Evolutionary conservation across 768 basidiomycete species (phyloP).

Genomic region (Hirschioporus abietinus): DNA sequence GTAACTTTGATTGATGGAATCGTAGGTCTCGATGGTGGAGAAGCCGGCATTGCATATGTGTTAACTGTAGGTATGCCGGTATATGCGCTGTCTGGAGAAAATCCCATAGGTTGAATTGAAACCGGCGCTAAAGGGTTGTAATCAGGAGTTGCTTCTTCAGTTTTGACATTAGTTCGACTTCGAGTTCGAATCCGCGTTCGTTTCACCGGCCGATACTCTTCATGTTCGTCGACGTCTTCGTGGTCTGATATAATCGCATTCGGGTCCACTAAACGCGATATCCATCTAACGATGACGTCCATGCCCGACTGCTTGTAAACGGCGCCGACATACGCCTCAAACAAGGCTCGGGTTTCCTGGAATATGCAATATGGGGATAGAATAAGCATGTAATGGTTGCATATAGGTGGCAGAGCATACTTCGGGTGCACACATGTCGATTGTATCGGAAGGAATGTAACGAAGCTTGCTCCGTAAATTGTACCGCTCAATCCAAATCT

Average conservation of each 20-base stretch:
- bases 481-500: constrained; percentile 47
- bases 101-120: background rate
- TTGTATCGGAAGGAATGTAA: constrained; percentile 32
- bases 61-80: constrained; percentile 26
- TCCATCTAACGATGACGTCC: constrained; percentile 46
- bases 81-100: background rate
- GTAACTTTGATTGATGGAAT: constrained; percentile 58
- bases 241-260: constrained; percentile 20
- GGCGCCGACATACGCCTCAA: constrained; percentile 63
- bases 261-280: constrained; percentile 52
- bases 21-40: constrained; percentile 43
- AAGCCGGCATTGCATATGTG: constrained; percentile 20
- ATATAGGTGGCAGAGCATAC: constrained; percentile 28
- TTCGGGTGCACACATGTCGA: constrained; percentile 30
- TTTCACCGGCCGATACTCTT: background rate
- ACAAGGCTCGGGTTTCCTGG: constrained; percentile 53
- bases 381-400: background rate
- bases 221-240: background rate
- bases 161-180: background rate
- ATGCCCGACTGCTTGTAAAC: constrained; percentile 54
- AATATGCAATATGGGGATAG: background rate
- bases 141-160: background rate
- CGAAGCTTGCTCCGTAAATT: constrained; percentile 50
- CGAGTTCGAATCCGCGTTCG: background rate
- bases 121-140: background rate